Base-by-base conservation (phyloP, 225 moss, liverwort and hornwort species). In the Neckera pumila region DNA sequence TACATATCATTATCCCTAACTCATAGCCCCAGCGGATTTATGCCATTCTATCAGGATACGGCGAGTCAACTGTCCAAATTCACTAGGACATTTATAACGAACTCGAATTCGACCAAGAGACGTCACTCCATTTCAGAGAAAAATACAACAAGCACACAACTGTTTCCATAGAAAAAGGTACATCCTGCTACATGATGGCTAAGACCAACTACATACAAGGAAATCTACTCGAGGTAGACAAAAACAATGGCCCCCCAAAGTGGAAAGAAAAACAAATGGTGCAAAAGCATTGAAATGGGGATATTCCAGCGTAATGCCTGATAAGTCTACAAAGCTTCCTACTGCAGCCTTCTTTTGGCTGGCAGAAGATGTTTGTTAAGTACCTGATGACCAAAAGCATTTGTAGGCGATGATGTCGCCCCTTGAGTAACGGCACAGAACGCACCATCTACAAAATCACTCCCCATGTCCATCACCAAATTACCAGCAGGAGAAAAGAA, bases 401-500 rank as follows among this genome's bases (percentile, higher is more conserved):
- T 88, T 91, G 42, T 64, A 89, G 78, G 87, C 86, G 89, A 91
- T 87, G 89, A 71, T 71, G 86, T 87, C 80, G 89, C 87, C 92
- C 90, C 85, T 86, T 84, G 60, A 89, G 90, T 82, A 89, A 89
- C 72, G 86, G 89, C 71, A 89, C 91, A 76, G 63, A 89, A 94
- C 87, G 80, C 89, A 92, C 91, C 92, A 94, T 92, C 92, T 84
- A 92, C 94, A 94, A 92, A 91, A 94, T 91, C 92, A 92, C 89
- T 89, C 94, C 90, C 92, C 92, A 94, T 88, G 84, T 92, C 86
- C 91, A 91, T 89, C 89, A 91, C 90, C 91, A 91, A 92, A 87
- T 92, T 89, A 91, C 93, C 90, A 91, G 91, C 87, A 92, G 92
- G 90, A 94, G 91, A 89, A 92, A 92, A 92, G 91, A 92, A 94